phyloP scores from a whole-genome alignment of 371 early-diverging fungal species.

The Phascolomyces articulosus region DNA sequence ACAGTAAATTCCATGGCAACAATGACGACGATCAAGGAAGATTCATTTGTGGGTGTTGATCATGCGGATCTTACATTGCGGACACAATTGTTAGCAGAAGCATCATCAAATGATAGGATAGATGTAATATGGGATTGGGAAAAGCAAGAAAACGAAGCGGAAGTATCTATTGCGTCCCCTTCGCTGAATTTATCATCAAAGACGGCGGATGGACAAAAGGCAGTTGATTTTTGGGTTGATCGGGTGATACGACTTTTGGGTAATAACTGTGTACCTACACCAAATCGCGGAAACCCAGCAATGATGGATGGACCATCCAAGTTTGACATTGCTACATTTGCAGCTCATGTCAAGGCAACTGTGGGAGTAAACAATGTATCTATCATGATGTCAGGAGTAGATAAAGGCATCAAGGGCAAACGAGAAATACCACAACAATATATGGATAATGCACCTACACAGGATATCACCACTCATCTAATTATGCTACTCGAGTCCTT shows the following conservation, averaged over 20 bases:
- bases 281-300: background rate
- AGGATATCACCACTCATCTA: conserved; percentile 20
- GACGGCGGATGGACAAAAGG: conserved; percentile 8
- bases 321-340: background rate
- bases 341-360: conserved; percentile 13
- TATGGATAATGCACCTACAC: conserved; percentile 43
- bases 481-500: conserved; percentile 15
- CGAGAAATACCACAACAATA: conserved; percentile 29
- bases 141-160: conserved; percentile 24
- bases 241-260: background rate
- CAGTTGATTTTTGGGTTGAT: conserved; percentile 28
- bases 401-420: conserved; percentile 32
- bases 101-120: background rate
- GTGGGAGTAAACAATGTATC: background rate
- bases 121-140: conserved; percentile 18
- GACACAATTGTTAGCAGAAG: conserved; percentile 6
- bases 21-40: background rate
- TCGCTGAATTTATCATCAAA: conserved; percentile 18
- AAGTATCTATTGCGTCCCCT: conserved; percentile 15
- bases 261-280: background rate
- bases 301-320: background rate
- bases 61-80: background rate
- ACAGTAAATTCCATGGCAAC: background rate
- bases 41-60: background rate
- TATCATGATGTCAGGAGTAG: conserved; percentile 23